These are phyloP conservation scores for Beauveria brongniartii DNA, from an alignment of 2,329 filamentous ascomycete species.

Conservation along the genomic window DNA sequence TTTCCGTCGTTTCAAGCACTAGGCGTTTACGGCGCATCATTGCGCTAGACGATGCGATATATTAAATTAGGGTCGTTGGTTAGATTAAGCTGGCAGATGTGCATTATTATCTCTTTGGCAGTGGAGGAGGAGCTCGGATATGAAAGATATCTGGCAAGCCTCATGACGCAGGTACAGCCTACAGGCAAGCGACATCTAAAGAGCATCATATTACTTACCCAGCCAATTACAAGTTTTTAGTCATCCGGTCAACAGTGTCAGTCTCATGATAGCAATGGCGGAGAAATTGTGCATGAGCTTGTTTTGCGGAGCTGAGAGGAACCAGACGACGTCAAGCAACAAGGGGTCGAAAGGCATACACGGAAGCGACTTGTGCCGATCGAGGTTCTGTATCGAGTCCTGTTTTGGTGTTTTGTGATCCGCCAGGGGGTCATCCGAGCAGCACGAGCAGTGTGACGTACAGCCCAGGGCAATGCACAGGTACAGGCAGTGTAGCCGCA, in stretches of 20 bases:
- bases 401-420: neutral
- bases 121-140: too few relatives aligned
- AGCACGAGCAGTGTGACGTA: neutral
- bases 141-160: neutral
- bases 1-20: neutral
- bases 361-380: neutral
- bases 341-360: neutral
- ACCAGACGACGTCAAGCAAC: neutral
- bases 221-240: neutral
- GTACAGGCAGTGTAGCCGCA: neutral
- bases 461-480: neutral
- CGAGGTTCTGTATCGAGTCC: neutral
- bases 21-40: neutral
- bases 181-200: neutral
- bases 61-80: neutral
- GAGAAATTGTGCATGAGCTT: neutral
- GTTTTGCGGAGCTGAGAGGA: constrained; percentile 3
- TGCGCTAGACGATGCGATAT: neutral
- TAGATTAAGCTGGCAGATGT: neutral
- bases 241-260: too few relatives aligned
- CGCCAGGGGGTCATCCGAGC: neutral
- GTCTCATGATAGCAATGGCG: neutral
- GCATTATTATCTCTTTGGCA: neutral
- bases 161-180: neutral
- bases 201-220: too few relatives aligned